Base-by-base conservation (phyloP, 441 rosid species). In the Jatropha podagrica region DNA sequence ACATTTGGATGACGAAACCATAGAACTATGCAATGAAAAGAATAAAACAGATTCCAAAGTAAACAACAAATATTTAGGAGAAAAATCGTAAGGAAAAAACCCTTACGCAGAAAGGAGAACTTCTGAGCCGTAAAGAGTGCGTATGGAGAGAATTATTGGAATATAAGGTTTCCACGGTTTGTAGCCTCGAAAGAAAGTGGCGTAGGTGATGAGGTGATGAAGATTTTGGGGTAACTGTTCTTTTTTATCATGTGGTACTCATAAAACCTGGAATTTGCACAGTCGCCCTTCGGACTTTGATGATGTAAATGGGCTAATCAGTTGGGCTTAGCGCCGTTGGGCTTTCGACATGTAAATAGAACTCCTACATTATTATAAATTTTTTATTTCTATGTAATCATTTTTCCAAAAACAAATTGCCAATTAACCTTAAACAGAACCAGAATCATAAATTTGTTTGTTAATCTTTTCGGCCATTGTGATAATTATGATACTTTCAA, bases 131-230 rank as follows among this genome's bases (percentile, higher is more conserved):
- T 23, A 10, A 2, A 65, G 27, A 11, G 54, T 10, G 52, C 26
- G 27, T 42, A 32, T 5, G 1, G 37, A 26, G 17, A 37, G 65
- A 37, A 27, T 13, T 14, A 8, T 2, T 12, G 20, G 60, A 40
- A 46, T 58, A 5, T 38, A 6, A 12, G 64, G 61, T 2, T 67
- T 75, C 51, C 49, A 72, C 76, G 76, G 77, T 70, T 67, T 26
- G 48, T 10, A 60, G 56, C 55, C 55, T 72, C 14, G 56, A 26
- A 20, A 52, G 72, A 63, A 15, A 15, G 68, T 4, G n/a, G 40
- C 3, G 0, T 38, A n/a, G 40, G 12, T 11, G 46, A 37, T 42
- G 14, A 27, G 42, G 37, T 3, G n/a, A 13, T 27, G 23, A 54
- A 7, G 62, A 18, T 71, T 51, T 51, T 20, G 38, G 40, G 41